Percentiles rank a stretch among this genome's conserved stretches.
phyloP scores from a whole-genome alignment of 805 yeast genomes.

The Candida oleophila region DNA sequence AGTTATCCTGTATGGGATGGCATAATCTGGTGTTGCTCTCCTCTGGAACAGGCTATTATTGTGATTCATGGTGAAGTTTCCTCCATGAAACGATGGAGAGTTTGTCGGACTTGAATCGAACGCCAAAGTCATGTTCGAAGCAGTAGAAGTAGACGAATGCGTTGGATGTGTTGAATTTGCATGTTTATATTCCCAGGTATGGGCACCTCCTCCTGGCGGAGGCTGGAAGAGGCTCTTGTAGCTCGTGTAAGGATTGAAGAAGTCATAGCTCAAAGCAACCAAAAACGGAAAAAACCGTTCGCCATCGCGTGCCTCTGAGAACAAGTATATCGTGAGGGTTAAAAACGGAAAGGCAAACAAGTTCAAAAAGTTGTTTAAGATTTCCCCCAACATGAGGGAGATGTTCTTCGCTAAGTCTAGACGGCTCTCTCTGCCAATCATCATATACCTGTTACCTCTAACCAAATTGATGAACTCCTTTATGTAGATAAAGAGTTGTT shows the following conservation, averaged over 20 bases:
- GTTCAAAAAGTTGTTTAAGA: conserved; percentile 28
- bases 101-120: no score
- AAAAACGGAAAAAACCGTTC: not conserved
- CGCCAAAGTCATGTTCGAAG: no score
- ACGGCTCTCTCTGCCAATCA: not conserved
- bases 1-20: not conserved
- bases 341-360: conserved; percentile 45
- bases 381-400: conserved; percentile 30
- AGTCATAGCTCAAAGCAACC: not conserved
- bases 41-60: not conserved
- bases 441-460: conserved; percentile 1
- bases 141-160: no score
- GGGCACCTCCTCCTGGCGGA: not conserved
- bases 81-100: no score
- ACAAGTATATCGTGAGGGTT: conserved; percentile 29
- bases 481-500: conserved; percentile 19
- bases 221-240: not conserved
- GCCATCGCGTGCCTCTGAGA: not conserved
- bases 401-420: conserved; percentile 16
- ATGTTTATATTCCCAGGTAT: not conserved
- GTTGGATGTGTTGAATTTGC: no score
- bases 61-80: not conserved
- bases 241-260: not conserved
- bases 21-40: not conserved
- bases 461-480: conserved; percentile 11